These are phyloP conservation scores for Colletotrichum endophyticum DNA, from an alignment of 2,329 filamentous ascomycete species.

Conservation along the genomic window DNA sequence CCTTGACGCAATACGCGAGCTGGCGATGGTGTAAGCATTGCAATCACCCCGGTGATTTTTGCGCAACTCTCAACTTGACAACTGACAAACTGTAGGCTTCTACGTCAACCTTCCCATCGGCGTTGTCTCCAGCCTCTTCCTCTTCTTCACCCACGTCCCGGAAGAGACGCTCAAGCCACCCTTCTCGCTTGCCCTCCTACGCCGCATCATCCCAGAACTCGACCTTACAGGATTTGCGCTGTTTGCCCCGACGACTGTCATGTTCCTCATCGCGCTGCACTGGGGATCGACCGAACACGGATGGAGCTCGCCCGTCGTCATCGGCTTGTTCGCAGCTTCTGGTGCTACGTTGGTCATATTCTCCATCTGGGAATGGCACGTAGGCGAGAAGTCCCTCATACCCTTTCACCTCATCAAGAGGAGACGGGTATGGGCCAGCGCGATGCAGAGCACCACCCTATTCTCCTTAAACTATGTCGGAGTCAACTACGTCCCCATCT, in stretches of 20 bases:
- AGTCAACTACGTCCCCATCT: background rate
- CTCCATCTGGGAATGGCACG: background rate
- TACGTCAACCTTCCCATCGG: background rate
- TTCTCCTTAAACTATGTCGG: background rate
- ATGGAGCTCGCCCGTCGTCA: background rate
- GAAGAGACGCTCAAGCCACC: background rate
- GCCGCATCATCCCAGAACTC: background rate
- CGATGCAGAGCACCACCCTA: background rate
- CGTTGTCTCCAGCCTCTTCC: background rate
- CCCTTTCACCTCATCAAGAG: background rate
- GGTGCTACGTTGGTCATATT: fast-evolving
- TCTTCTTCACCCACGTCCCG: background rate
- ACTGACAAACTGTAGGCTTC: background rate
- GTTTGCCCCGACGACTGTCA: background rate
- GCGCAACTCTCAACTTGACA: background rate
- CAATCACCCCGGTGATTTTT: background rate
- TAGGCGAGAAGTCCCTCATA: background rate
- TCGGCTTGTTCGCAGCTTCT: background rate
- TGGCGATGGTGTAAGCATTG: background rate
- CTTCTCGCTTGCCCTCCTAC: background rate
- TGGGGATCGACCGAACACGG: background rate
- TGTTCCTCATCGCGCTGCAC: background rate
- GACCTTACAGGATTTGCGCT: background rate
- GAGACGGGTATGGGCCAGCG: background rate
- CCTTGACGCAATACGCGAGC: background rate